Percentiles rank a stretch among this genome's conserved stretches.
Evolutionary conservation across 768 basidiomycete genomes (phyloP).

Genomic region (Podaxis sp.): DNA sequence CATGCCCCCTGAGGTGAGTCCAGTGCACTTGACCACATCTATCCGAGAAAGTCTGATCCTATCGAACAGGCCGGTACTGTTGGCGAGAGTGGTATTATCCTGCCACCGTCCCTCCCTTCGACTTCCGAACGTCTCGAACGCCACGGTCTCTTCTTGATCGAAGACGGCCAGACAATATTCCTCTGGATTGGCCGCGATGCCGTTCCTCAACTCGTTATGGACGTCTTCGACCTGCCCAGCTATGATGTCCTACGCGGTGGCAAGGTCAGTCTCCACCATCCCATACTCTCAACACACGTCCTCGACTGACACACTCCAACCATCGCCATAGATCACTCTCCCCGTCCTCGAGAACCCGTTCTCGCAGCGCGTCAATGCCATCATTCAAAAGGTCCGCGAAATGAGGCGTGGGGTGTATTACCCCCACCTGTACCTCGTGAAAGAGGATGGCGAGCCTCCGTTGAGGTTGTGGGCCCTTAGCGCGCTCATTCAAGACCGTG

Average conservation of each 20-base stretch:
- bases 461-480: slow-evolving; percentile 95
- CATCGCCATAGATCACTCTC: slow-evolving; percentile 67
- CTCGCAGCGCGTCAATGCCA: slow-evolving; percentile 92
- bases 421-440: slow-evolving; percentile 93
- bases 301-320: not conserved
- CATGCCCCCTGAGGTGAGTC: slow-evolving; percentile 85
- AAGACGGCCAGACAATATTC: slow-evolving; percentile 98
- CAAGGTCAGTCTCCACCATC: slow-evolving; percentile 57
- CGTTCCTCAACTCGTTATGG: slow-evolving; percentile 90
- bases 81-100: slow-evolving; percentile 82
- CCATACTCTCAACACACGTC: not conserved
- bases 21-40: slow-evolving; percentile 1
- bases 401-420: slow-evolving; percentile 91
- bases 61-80: slow-evolving; percentile 77
- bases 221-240: slow-evolving; percentile 88
- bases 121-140: slow-evolving; percentile 95
- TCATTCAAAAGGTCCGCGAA: slow-evolving; percentile 93
- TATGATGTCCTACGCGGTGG: slow-evolving; percentile 92
- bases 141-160: slow-evolving; percentile 94
- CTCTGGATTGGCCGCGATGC: slow-evolving; percentile 98
- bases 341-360: slow-evolving; percentile 90
- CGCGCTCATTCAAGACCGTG: slow-evolving; percentile 91
- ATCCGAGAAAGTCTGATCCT: slow-evolving; percentile 14
- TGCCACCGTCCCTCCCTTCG: slow-evolving; percentile 86
- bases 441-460: slow-evolving; percentile 96